Conservation (phyloP, 2,329 filamentous ascomycete genomes). For the Emergomyces orientalis region DNA sequence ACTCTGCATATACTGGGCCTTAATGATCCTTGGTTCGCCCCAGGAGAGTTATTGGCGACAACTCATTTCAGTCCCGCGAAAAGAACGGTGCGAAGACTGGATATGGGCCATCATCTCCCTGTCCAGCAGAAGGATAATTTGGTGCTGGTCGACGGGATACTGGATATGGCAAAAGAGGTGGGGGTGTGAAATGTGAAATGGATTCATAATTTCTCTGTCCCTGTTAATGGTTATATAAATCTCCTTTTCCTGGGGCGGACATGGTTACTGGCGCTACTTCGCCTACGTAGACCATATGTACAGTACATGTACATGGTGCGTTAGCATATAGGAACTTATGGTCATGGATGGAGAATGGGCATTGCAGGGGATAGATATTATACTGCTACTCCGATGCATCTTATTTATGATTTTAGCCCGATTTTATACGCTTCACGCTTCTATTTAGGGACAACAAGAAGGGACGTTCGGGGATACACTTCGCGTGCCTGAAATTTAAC, state of each 20-base stretch:
- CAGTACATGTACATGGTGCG: too few relatives aligned
- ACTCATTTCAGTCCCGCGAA: slow-evolving; percentile 51
- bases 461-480: too few relatives aligned
- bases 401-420: background rate
- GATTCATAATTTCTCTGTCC: background rate
- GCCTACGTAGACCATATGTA: background rate
- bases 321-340: background rate
- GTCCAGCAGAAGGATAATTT: slow-evolving; percentile 58
- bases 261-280: background rate
- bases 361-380: background rate
- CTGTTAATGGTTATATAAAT: background rate
- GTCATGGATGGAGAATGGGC: background rate
- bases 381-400: background rate
- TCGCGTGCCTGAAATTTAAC: background rate
- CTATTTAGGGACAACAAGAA: too few relatives aligned
- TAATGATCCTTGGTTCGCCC: slow-evolving; percentile 51
- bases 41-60: slow-evolving; percentile 46
- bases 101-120: slow-evolving; percentile 61
- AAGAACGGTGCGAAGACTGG: slow-evolving; percentile 56
- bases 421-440: too few relatives aligned
- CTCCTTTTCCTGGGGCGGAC: background rate
- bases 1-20: slow-evolving; percentile 61
- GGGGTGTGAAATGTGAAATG: background rate
- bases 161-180: slow-evolving; percentile 36
- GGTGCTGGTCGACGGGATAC: slow-evolving; percentile 43